These are phyloP conservation scores for Boletus tomentosulus DNA, from an alignment of 768 basidiomycete species.

Conservation along the genomic window DNA sequence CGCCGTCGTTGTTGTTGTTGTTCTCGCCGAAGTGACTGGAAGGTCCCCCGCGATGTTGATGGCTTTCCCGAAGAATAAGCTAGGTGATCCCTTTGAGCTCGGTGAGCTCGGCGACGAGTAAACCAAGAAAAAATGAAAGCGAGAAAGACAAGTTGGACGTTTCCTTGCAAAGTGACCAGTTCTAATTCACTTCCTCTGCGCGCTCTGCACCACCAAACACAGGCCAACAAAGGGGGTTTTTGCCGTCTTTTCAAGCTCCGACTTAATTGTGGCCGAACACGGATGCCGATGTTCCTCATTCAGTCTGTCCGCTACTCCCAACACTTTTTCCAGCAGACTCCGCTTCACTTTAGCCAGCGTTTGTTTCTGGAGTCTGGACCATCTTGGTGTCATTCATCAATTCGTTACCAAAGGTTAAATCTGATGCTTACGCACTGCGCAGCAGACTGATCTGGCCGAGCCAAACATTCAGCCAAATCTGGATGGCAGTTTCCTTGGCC, in stretches of 20 bases:
- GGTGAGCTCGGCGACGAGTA: slow-evolving; percentile 16
- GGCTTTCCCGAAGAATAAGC: background rate
- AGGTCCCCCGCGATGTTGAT: slow-evolving; percentile 5
- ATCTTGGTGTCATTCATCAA: background rate
- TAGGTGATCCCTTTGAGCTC: slow-evolving; percentile 10
- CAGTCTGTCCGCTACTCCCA: background rate
- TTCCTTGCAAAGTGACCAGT: slow-evolving; percentile 18
- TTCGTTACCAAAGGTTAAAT: background rate
- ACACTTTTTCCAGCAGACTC: background rate
- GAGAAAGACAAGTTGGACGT: slow-evolving; percentile 15
- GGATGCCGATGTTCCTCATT: background rate
- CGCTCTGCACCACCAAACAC: slow-evolving; percentile 23
- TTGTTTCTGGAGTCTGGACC: background rate
- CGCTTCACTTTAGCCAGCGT: background rate
- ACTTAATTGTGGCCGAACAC: slow-evolving; percentile 4
- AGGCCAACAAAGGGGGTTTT: slow-evolving; percentile 25
- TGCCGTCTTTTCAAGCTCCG: slow-evolving; percentile 20
- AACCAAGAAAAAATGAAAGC: slow-evolving; percentile 2
- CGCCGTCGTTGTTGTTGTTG: slow-evolving; percentile 7
- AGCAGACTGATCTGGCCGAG: no score
- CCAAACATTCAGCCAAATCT: background rate
- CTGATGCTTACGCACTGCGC: background rate
- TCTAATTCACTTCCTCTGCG: slow-evolving; percentile 13
- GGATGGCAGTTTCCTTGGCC: background rate
- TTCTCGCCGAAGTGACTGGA: background rate